Base-by-base conservation (phyloP, 805 yeast genomes). In the Ogataea kodamae region DNA sequence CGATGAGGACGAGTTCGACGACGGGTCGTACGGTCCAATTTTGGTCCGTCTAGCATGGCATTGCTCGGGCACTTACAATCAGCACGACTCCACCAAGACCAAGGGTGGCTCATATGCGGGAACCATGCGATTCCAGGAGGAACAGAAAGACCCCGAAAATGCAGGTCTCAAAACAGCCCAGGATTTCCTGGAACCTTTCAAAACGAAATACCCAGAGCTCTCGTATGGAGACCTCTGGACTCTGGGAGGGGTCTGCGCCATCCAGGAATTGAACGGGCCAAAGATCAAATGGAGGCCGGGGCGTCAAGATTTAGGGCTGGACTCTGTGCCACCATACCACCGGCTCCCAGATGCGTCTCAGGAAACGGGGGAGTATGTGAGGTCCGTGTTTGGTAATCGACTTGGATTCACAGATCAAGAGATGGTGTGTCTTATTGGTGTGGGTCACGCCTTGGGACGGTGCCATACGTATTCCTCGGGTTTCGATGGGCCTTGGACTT, bases 401-500 rank as follows among this genome's bases (percentile, higher is more conserved):
- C 58, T 72, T 64, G 75, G 74, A 3, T 67, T 71, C 45, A 59
- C 55, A 30, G 74, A 68, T 46, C 54, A 57, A 46, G 76, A 71
- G 46, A 62, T 68, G 39, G 74, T 69, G 13, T 61, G 64, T 25
- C 50, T 71, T 30, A 56, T 67, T 25, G 76, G 76, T 22, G 62
- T 57, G 19, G 72, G 72, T 9, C 76, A 71, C 49, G 61, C 67
- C 9, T 40, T 71, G 23, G 76, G 76, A 17, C 52, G 75, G 47
- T 67, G 75, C 41, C 76, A 70, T 45, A 50, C 52, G 37, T 56
- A 69, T 44, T 74, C 78, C 41, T 74, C 87, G 14, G 94, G 94
- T 2, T 87, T 69, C 64, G 92, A 83, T 45, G 95, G 95, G 9
- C 88, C 90, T 42, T 86, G 95, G 95, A 89, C 90, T 22, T 81